Base-by-base conservation (phyloP, 2,329 filamentous ascomycete genomes). In the Colletotrichum spinosum region DNA sequence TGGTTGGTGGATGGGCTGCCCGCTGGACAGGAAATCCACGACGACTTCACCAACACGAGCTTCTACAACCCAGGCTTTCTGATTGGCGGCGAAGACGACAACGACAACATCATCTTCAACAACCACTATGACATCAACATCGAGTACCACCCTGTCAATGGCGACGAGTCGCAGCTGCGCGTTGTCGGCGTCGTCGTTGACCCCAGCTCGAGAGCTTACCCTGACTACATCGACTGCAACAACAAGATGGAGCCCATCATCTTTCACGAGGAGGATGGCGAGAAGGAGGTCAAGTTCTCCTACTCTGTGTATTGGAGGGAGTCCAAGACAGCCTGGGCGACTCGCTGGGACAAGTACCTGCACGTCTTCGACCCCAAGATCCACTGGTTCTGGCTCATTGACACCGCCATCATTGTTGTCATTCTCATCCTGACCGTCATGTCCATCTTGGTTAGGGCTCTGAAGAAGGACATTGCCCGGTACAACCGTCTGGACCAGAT, bases 361-460 rank as follows among this genome's bases (percentile, higher is more conserved):
- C 95, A 98, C 74, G 95, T 99, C 37, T 97, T 94, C 75, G 94
- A 98, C 77, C 94, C 96, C 56, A 97, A 96, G 83, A 98, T 99
- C 72, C 96, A 99, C 78, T 99, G 96, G 96, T 97, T 98, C 82
- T 88, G 94, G 65, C 88, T 99, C 54, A 92, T 98, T 80, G 97
- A 97, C 79, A 97, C 94, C 41, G 92, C 96, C 54, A 90, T 98
- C 49, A 97, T 99, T 68, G 94, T 99, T 55, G 86, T 97, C 53
- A 96, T 98, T 79, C 84, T 98, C 45, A 90, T 95, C 41, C 88
- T 94, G 50, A 97, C 96, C 72, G 96, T 99, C 69, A 91, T 91
- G 78, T 97, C 94, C n/a, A 93, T 98, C 51, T 84, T 99, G 13
- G 84, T 97, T 60, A 88, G 95, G 58, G 94, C 95, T 1, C 82